A percentile compares a stretch with the other conserved stretches of the same genome.
Evolutionary conservation across 768 basidiomycete species (phyloP).

Genomic region (Leccinum variicolor): DNA sequence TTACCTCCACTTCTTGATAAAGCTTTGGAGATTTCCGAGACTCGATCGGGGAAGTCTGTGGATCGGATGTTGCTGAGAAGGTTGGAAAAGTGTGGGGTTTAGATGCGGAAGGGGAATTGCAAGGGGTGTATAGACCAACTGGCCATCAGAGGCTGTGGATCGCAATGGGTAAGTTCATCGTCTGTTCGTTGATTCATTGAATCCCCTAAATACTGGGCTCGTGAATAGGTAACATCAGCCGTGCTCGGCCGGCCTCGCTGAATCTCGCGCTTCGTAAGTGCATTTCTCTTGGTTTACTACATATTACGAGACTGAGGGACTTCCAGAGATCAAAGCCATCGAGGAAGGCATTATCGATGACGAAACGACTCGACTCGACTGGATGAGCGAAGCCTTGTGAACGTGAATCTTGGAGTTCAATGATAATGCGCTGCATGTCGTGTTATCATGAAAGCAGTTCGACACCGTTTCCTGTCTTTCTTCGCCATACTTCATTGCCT

Average conservation of each 20-base stretch:
- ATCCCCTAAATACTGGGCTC: background rate
- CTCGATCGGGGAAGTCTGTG: slow-evolving; percentile 43
- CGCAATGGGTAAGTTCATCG: slow-evolving; percentile 17
- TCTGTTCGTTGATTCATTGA: background rate
- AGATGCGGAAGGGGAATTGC: slow-evolving; percentile 60
- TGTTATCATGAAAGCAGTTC: no score
- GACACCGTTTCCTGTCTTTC: no score
- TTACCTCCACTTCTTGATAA: background rate
- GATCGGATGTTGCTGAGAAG: slow-evolving; percentile 40
- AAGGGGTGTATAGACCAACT: slow-evolving; percentile 36
- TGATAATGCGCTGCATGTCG: background rate
- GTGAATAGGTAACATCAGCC: slow-evolving; percentile 16
- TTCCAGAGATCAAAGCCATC: slow-evolving; percentile 29
- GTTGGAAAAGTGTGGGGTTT: slow-evolving; percentile 63
- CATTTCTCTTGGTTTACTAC: background rate
- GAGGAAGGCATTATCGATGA: slow-evolving; percentile 23
- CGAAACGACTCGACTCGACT: slow-evolving; percentile 1
- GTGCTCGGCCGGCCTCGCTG: slow-evolving; percentile 26
- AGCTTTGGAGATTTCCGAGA: slow-evolving; percentile 46
- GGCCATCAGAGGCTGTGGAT: slow-evolving; percentile 36
- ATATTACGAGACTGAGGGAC: background rate
- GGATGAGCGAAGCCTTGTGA: background rate
- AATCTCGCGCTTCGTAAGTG: slow-evolving; percentile 30
- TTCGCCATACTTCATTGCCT: background rate
- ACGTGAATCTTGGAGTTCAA: background rate